Evolutionary conservation across 2,329 filamentous ascomycete genomes (phyloP).

Genomic region (Paracamarosporium sp.): DNA sequence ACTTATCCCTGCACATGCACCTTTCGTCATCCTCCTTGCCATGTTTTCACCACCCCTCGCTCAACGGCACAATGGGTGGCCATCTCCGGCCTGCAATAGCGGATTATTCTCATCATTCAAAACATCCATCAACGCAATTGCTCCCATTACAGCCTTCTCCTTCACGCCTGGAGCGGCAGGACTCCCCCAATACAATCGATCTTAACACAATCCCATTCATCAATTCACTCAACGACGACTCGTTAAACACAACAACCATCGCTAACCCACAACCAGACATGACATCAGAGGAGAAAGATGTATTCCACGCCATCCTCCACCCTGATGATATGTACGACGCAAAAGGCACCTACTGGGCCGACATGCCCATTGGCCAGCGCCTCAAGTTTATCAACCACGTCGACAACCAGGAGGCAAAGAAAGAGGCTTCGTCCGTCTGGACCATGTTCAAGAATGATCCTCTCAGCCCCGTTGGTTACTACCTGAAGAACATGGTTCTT

Average conservation of each 20-base stretch:
- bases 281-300: slow-evolving; percentile 63
- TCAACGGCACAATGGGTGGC: neutral
- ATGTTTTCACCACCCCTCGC: slow-evolving; percentile 20
- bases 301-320: slow-evolving; percentile 81
- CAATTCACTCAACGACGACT: neutral
- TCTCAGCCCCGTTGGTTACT: slow-evolving; percentile 81
- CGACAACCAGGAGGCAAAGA: slow-evolving; percentile 71
- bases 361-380: slow-evolving; percentile 74
- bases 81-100: neutral
- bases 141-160: too few species aligned
- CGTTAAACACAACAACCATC: slow-evolving; percentile 12
- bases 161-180: too few species aligned
- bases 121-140: neutral
- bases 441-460: slow-evolving; percentile 86
- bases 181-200: too few species aligned
- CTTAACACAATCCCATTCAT: neutral
- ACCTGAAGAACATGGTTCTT: slow-evolving; percentile 88
- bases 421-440: slow-evolving; percentile 73
- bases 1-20: neutral
- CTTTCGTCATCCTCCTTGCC: neutral
- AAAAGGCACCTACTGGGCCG: slow-evolving; percentile 91
- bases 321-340: slow-evolving; percentile 87
- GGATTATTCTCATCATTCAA: neutral
- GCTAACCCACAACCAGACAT: slow-evolving; percentile 49
- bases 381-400: slow-evolving; percentile 77